Evolutionary conservation across 2,329 filamentous ascomycete genomes (phyloP).

Genomic region (Cladosporium austrohemisphaericum): DNA sequence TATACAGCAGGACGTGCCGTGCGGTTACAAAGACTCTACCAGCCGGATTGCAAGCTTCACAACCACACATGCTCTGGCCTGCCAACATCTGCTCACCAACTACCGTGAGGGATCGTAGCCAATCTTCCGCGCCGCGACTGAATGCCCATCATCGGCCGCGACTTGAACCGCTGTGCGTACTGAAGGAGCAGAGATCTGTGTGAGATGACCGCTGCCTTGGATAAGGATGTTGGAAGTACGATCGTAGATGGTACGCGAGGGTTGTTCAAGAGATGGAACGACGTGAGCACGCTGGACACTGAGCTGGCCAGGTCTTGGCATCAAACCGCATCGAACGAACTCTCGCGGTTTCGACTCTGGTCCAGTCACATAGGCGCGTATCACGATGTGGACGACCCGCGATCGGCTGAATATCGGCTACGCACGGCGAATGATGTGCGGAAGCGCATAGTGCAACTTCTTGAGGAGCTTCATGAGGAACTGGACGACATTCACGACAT

Average conservation of each 20-base stretch:
- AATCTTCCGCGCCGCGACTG: too few species aligned
- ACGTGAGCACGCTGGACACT: not conserved
- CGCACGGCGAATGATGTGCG: not conserved
- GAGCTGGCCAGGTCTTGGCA: not conserved
- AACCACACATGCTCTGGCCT: too few species aligned
- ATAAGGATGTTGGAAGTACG: too few species aligned
- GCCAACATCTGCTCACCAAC: too few species aligned
- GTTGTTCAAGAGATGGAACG: not conserved
- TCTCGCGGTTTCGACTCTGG: not conserved
- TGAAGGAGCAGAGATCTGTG: too few species aligned
- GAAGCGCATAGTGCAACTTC: not conserved
- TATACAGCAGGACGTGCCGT: too few species aligned
- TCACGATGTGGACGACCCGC: not conserved
- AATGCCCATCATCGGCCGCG: too few species aligned
- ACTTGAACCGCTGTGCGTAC: too few species aligned
- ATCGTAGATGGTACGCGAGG: not conserved
- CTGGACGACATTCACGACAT: not conserved
- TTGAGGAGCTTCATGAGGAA: not conserved
- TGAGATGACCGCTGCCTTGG: too few species aligned
- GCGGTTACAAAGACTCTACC: too few species aligned
- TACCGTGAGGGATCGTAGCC: too few species aligned
- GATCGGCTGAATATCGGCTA: not conserved
- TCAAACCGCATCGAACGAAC: not conserved
- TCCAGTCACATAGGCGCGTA: not conserved
- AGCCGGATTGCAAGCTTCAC: too few species aligned